phyloP scores from a whole-genome alignment of 78 protist genomes.

The Dictyostelium brefeldianum region DNA sequence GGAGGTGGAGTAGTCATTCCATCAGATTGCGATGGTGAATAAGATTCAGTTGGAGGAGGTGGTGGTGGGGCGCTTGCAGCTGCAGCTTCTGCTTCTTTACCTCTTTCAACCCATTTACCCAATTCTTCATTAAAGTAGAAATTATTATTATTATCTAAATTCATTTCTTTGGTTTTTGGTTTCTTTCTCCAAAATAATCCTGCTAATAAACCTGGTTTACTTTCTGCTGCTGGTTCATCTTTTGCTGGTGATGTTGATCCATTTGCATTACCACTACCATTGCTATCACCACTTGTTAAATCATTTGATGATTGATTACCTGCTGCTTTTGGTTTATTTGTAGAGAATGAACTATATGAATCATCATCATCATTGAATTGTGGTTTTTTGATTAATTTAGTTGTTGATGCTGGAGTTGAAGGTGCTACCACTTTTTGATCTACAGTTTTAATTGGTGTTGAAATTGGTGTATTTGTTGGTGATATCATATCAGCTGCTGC shows the following conservation, averaged over 20 bases:
- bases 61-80: constrained; percentile 31
- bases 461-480: constrained; percentile 22
- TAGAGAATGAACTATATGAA: constrained; percentile 56
- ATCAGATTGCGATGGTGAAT: neutral
- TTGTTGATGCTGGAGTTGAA: neutral
- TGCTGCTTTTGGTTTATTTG: constrained; percentile 34
- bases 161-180: constrained; percentile 42
- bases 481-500: neutral
- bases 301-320: neutral
- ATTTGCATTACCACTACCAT: neutral
- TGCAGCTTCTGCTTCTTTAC: constrained; percentile 49
- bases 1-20: constrained; percentile 46
- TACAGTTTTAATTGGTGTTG: neutral
- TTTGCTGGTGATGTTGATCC: neutral
- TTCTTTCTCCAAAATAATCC: constrained; percentile 17
- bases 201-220: constrained; percentile 11
- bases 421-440: neutral
- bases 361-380: constrained; percentile 66
- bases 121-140: constrained; percentile 30
- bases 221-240: constrained; percentile 1
- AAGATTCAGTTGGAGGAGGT: constrained; percentile 40
- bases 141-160: constrained; percentile 9
- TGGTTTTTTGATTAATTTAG: neutral
- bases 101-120: constrained; percentile 73
- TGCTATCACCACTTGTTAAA: neutral